These are phyloP conservation scores for Chaetomium sp. DNA, from an alignment of 2,329 filamentous ascomycete species.

Conservation along the genomic window DNA sequence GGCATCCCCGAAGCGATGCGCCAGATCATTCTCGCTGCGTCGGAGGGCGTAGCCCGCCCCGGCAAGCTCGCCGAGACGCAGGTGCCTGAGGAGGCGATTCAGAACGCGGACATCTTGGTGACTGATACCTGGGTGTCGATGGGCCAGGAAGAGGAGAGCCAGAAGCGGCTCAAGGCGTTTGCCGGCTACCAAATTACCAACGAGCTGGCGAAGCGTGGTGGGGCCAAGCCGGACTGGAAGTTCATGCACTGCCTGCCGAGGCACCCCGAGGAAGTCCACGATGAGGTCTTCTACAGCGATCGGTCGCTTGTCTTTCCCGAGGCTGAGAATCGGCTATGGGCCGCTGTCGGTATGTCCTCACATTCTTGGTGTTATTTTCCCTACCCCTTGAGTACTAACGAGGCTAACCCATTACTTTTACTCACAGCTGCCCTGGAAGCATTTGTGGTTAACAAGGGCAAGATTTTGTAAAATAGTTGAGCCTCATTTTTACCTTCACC, in stretches of 20 bases:
- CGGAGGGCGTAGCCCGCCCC: slow-evolving; percentile 47
- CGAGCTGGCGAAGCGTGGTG: slow-evolving; percentile 74
- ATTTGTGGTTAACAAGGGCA: slow-evolving; percentile 92
- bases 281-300: slow-evolving; percentile 87
- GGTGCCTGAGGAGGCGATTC: slow-evolving; percentile 77
- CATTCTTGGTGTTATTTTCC: background rate
- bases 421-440: slow-evolving; percentile 65
- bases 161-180: slow-evolving; percentile 73
- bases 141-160: slow-evolving; percentile 85
- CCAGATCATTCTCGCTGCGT: slow-evolving; percentile 61
- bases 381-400: background rate
- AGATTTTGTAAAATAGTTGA: slow-evolving; percentile 43
- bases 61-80: slow-evolving; percentile 69
- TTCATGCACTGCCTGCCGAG: slow-evolving; percentile 98
- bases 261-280: slow-evolving; percentile 85
- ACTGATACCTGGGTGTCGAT: slow-evolving; percentile 99
- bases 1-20: slow-evolving; percentile 71
- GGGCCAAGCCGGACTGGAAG: slow-evolving; percentile 83
- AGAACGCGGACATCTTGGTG: slow-evolving; percentile 80
- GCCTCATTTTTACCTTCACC: background rate
- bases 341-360: slow-evolving; percentile 61
- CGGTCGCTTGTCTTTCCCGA: slow-evolving; percentile 87
- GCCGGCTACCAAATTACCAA: slow-evolving; percentile 86
- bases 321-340: slow-evolving; percentile 91
- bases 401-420: slow-evolving; percentile 2